phyloP scores from a whole-genome alignment of 1,284 basidiomycete species.

The Ganoderma lingzhi region DNA sequence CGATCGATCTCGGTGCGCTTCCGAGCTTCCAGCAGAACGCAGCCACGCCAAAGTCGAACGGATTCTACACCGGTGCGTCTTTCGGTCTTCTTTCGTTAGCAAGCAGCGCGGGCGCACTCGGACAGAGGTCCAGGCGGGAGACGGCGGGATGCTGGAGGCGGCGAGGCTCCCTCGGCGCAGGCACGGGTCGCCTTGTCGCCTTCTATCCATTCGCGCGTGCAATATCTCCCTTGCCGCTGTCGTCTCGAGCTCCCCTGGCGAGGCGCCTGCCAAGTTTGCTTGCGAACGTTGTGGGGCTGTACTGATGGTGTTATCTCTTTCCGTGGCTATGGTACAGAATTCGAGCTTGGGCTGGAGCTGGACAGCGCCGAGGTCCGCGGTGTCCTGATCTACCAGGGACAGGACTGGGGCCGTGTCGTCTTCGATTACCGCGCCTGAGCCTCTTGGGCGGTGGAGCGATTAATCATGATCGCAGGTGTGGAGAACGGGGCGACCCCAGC shows the following conservation, averaged over 20 bases:
- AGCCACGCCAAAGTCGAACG: slow-evolving; percentile 55
- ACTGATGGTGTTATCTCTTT: slow-evolving; percentile 7
- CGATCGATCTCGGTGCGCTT: slow-evolving; percentile 77
- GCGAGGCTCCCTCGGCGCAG: not conserved
- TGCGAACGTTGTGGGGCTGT: not conserved
- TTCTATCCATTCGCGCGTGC: not conserved
- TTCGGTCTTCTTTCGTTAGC: not conserved
- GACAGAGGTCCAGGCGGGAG: not conserved
- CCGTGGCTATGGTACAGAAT: slow-evolving; percentile 55
- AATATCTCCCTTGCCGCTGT: not conserved
- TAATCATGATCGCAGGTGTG: not conserved
- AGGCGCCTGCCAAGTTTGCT: not conserved
- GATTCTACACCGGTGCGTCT: slow-evolving; percentile 79
- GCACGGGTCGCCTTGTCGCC: not conserved
- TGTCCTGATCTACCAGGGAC: slow-evolving; percentile 72
- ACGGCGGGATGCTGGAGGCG: not conserved
- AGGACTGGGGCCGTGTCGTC: slow-evolving; percentile 77
- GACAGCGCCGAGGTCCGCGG: slow-evolving; percentile 86
- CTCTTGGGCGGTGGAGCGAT: not conserved
- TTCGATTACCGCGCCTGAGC: slow-evolving; percentile 47
- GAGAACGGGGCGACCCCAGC: not conserved
- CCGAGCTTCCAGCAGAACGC: slow-evolving; percentile 80
- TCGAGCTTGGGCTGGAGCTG: slow-evolving; percentile 81
- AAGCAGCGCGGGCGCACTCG: slow-evolving; percentile 4
- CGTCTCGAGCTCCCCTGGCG: not conserved